Percentiles rank a stretch among this genome's conserved stretches.
Conservation (phyloP, 306 rosid species). For the Dryas octopetala region DNA sequence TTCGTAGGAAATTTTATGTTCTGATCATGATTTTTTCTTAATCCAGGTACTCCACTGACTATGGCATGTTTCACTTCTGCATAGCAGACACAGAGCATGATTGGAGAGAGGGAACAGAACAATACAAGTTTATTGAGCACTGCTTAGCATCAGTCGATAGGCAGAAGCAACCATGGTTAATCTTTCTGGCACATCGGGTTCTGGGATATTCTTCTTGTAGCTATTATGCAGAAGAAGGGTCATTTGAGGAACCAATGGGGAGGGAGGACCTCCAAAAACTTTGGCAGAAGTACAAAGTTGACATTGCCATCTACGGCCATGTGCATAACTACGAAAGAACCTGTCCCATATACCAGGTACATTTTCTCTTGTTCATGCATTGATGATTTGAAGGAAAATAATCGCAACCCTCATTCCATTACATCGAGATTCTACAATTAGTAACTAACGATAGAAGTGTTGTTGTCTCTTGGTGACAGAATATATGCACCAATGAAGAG, state of each 20-base stretch:
- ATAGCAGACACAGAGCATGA: slow-evolving; percentile 85
- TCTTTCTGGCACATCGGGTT: slow-evolving; percentile 89
- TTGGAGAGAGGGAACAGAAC: slow-evolving; percentile 88
- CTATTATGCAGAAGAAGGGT: slow-evolving; percentile 64
- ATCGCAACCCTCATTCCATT: background rate
- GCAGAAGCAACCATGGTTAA: slow-evolving; percentile 86
- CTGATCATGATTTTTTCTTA: background rate
- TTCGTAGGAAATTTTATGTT: too few relatives aligned
- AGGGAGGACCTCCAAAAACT: slow-evolving; percentile 80
- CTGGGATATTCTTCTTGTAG: slow-evolving; percentile 73
- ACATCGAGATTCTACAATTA: background rate
- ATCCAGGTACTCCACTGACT: slow-evolving; percentile 76
- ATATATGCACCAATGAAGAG: slow-evolving; percentile 76
- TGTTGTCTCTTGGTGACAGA: slow-evolving; percentile 31
- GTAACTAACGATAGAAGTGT: background rate
- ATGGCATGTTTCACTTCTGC: slow-evolving; percentile 93
- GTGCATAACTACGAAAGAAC: slow-evolving; percentile 91
- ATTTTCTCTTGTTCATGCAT: background rate
- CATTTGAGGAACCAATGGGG: slow-evolving; percentile 91
- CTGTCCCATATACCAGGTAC: slow-evolving; percentile 87
- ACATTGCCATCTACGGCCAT: slow-evolving; percentile 84
- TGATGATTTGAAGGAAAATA: background rate
- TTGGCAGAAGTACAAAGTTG: slow-evolving; percentile 95
- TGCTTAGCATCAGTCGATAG: slow-evolving; percentile 83
- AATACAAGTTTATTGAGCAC: slow-evolving; percentile 72